Evolutionary conservation across 192 early-diverging fungal species (phyloP).

Genomic region (Podila epigama): DNA sequence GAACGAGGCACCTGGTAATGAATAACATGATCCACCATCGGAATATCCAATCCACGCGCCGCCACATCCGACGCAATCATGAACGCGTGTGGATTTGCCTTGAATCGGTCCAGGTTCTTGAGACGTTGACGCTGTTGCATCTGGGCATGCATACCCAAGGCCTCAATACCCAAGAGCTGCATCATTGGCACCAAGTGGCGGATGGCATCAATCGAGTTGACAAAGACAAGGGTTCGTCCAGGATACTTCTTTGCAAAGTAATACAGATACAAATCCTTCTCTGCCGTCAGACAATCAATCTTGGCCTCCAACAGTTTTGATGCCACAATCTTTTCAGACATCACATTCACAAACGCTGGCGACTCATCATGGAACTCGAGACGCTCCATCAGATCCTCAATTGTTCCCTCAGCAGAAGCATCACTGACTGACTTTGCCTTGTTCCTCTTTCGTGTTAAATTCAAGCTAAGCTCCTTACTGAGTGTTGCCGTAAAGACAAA

Average conservation of each 20-base stretch:
- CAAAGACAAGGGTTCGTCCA: conserved; percentile 92
- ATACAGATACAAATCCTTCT: conserved; percentile 89
- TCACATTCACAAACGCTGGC: conserved; percentile 82
- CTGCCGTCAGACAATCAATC: conserved; percentile 84
- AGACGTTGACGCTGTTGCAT: conserved; percentile 97
- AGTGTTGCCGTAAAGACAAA: conserved; percentile 96
- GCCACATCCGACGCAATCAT: conserved; percentile 97
- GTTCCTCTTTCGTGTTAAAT: conserved; percentile 57
- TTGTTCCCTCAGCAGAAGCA: conserved; percentile 13
- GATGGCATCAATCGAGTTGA: conserved; percentile 94
- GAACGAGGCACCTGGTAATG: conserved; percentile 95
- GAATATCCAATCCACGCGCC: conserved; percentile 95
- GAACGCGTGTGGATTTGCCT: conserved; percentile 72
- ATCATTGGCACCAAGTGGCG: conserved; percentile 88
- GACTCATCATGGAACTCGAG: conserved; percentile 79
- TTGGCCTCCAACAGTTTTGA: conserved; percentile 77
- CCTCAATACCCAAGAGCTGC: conserved; percentile 73
- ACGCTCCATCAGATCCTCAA: conserved; percentile 77
- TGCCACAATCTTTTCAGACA: conserved; percentile 70
- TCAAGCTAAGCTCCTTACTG: conserved; percentile 55
- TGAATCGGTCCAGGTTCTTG: conserved; percentile 92
- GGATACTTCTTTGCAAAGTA: conserved; percentile 88
- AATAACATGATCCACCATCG: conserved; percentile 89
- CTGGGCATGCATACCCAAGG: conserved; percentile 89
- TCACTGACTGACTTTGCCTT: conserved; percentile 21